Evolutionary conservation across 352 stramenopile species (phyloP).

Genomic region (Pythium insidiosum): DNA sequence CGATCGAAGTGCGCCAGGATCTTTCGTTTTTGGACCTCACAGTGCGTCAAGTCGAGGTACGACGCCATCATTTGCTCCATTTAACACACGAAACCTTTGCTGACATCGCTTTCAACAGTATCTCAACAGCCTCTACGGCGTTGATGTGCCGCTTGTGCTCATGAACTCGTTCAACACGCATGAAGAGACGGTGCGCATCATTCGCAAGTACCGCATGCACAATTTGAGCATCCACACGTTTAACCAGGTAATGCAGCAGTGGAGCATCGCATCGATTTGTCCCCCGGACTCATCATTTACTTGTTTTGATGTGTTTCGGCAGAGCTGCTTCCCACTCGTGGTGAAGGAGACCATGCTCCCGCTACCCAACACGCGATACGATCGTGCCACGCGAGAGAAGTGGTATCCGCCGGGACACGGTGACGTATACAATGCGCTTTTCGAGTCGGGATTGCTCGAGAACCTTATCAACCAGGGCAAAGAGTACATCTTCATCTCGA

Average conservation of each 20-base stretch:
- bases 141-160: constrained; percentile 98
- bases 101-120: constrained; percentile 31
- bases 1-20: constrained; percentile 91
- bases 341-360: constrained; percentile 88
- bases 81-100: background rate
- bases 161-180: constrained; percentile 99
- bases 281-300: too few species aligned
- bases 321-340: constrained; percentile 89
- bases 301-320: too few species aligned
- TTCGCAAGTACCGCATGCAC: constrained; percentile 96
- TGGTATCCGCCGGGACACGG: constrained; percentile 98
- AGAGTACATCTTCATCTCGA: constrained; percentile 99
- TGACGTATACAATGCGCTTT: constrained; percentile 98
- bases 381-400: constrained; percentile 67
- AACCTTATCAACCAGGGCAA: constrained; percentile 93
- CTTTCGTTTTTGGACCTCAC: constrained; percentile 98
- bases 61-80: background rate
- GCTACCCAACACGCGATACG: constrained; percentile 82
- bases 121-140: constrained; percentile 87
- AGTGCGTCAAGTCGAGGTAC: constrained; percentile 95
- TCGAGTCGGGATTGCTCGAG: constrained; percentile 95
- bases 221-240: constrained; percentile 94
- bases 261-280: too few species aligned
- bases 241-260: too few species aligned
- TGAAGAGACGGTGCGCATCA: constrained; percentile 96